These are phyloP conservation scores for Panaeolus papilionaceus DNA, from an alignment of 768 basidiomycete species.

Conservation along the genomic window DNA sequence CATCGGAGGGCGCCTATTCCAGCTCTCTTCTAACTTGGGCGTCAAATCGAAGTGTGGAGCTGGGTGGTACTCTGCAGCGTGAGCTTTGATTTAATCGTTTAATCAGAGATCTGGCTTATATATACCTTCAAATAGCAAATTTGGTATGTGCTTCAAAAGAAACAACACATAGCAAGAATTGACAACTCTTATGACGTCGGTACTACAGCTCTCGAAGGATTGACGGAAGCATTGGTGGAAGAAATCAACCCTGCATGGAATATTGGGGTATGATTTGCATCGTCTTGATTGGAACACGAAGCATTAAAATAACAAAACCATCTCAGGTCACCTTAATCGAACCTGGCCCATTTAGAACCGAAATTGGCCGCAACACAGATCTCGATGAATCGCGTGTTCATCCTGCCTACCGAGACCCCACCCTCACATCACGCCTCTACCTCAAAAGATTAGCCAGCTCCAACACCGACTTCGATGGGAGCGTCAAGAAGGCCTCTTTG, in stretches of 20 bases:
- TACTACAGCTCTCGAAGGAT: conserved; percentile 25
- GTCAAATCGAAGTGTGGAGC: conserved; percentile 24
- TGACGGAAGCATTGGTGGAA: conserved; percentile 25
- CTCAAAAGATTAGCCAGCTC: neutral
- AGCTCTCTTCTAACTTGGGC: conserved; percentile 40
- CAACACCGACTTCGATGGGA: neutral
- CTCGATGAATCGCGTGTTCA: neutral
- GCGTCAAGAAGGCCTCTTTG: neutral
- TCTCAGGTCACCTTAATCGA: conserved; percentile 15
- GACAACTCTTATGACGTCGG: neutral
- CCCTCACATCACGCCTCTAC: neutral
- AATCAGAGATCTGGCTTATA: neutral
- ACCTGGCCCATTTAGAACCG: conserved; percentile 19
- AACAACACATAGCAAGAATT: neutral
- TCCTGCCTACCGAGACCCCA: conserved; percentile 1
- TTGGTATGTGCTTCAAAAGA: conserved; percentile 34
- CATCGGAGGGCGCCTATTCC: conserved; percentile 45
- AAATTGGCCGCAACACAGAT: neutral
- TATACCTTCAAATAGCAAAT: conserved; percentile 37
- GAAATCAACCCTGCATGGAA: conserved; percentile 26
- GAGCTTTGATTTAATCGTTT: neutral
- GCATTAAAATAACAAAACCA: neutral
- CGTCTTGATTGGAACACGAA: neutral
- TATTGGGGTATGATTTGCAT: conserved; percentile 37
- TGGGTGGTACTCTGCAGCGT: conserved; percentile 35